A percentile compares a stretch with the other conserved stretches of the same genome.
These are phyloP conservation scores for Coemansia sp. DNA, from an alignment of 192 early-diverging fungal genomes.

Conservation along the genomic window DNA sequence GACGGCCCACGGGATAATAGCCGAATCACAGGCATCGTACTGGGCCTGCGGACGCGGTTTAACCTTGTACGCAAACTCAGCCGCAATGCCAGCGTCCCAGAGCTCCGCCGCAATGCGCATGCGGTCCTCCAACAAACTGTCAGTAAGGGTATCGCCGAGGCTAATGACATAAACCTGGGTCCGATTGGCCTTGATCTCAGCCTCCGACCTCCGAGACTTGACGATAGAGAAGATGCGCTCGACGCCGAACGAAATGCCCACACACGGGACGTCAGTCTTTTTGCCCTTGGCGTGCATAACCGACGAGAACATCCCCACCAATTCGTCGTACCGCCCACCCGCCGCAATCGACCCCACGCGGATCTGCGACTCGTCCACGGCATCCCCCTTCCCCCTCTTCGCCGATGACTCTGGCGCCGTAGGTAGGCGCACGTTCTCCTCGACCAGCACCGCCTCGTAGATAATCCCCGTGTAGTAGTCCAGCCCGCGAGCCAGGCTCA, in stretches of 20 bases:
- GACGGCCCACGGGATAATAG: conserved; percentile 86
- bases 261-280: conserved; percentile 78
- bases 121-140: conserved; percentile 82
- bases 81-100: conserved; percentile 89
- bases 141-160: conserved; percentile 45
- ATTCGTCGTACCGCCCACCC: conserved; percentile 95
- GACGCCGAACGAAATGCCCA: conserved; percentile 93
- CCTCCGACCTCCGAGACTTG: conserved; percentile 57
- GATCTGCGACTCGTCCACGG: conserved; percentile 68
- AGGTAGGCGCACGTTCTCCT: conserved; percentile 30
- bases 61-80: conserved; percentile 90
- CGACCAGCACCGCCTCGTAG: conserved; percentile 85
- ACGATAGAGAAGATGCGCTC: conserved; percentile 93
- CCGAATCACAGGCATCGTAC: conserved; percentile 76
- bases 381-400: conserved; percentile 14
- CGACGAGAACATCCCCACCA: conserved; percentile 92
- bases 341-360: conserved; percentile 96
- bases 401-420: no score
- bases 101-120: conserved; percentile 84
- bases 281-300: conserved; percentile 59
- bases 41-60: conserved; percentile 81
- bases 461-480: conserved; percentile 99
- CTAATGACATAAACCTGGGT: conserved; percentile 85
- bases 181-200: conserved; percentile 70
- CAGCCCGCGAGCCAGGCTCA: conserved; percentile 92